Evolutionary conservation across 495 filamentous ascomycete species (phyloP).

Genomic region (Trichoderma erinaceum): DNA sequence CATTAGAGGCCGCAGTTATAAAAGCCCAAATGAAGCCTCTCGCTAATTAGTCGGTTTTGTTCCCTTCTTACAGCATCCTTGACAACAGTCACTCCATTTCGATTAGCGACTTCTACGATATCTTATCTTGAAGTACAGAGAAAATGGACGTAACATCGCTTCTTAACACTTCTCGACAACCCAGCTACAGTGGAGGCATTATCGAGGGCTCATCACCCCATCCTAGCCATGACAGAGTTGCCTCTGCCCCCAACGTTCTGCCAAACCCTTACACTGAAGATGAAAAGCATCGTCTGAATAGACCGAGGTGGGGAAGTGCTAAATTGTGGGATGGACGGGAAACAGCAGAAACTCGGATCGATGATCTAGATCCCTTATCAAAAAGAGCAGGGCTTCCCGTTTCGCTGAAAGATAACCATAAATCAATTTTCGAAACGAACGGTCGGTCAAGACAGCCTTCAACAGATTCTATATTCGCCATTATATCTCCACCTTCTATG

Average conservation of each 20-base stretch:
- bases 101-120: neutral
- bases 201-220: neutral
- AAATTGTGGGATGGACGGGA: neutral
- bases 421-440: neutral
- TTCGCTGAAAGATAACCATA: neutral
- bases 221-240: neutral
- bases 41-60: neutral
- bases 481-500: neutral
- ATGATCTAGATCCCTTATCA: neutral
- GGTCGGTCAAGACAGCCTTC: neutral
- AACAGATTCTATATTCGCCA: neutral
- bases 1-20: neutral
- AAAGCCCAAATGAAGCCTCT: neutral
- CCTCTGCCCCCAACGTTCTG: neutral
- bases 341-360: neutral
- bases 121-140: neutral
- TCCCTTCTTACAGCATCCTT: neutral
- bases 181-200: neutral
- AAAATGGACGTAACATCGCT: conserved; percentile 32
- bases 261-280: neutral
- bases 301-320: neutral
- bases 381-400: neutral
- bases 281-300: neutral
- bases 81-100: neutral
- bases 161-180: conserved; percentile 24